Percentiles rank a stretch among this genome's conserved stretches.
Evolutionary conservation across 495 filamentous ascomycete species (phyloP).

Genomic region (Aeminium ludgeri): DNA sequence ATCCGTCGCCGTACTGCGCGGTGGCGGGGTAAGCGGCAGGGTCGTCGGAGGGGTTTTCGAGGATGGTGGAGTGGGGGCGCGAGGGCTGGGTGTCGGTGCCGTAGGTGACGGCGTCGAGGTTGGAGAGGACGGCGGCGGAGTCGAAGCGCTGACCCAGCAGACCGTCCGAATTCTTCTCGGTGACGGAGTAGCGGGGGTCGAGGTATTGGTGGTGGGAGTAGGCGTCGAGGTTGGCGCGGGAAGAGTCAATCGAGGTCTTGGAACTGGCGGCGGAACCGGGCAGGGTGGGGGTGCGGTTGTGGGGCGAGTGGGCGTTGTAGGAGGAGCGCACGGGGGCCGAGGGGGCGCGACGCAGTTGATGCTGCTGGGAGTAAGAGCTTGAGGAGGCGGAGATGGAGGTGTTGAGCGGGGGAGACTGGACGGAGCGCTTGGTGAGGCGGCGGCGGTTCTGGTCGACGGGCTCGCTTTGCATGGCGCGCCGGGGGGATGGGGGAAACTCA

Average conservation of each 20-base stretch:
- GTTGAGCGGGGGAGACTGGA: background rate
- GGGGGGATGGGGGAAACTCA: too few species aligned
- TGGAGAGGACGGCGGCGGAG: slow-evolving; percentile 12
- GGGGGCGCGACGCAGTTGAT: background rate
- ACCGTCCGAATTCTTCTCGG: slow-evolving; percentile 11
- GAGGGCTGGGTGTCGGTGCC: slow-evolving; percentile 3
- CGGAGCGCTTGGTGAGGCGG: background rate
- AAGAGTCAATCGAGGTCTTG: background rate
- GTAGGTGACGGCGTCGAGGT: slow-evolving; percentile 15
- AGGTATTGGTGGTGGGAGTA: background rate
- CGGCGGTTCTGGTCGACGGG: background rate
- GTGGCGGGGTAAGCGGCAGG: background rate
- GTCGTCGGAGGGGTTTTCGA: background rate
- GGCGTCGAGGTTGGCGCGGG: background rate
- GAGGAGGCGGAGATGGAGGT: background rate
- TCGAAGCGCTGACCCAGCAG: slow-evolving; percentile 16
- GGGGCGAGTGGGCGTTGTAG: background rate
- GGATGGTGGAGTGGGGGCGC: background rate
- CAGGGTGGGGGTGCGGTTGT: background rate
- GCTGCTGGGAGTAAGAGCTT: background rate
- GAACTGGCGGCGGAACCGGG: background rate
- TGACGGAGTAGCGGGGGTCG: slow-evolving; percentile 10
- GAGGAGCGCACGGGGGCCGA: background rate
- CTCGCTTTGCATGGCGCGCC: slow-evolving; percentile 1
- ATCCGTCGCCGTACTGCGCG: background rate